phyloP scores from a whole-genome alignment of 768 basidiomycete species.

The Kwoniella heveanensis region DNA sequence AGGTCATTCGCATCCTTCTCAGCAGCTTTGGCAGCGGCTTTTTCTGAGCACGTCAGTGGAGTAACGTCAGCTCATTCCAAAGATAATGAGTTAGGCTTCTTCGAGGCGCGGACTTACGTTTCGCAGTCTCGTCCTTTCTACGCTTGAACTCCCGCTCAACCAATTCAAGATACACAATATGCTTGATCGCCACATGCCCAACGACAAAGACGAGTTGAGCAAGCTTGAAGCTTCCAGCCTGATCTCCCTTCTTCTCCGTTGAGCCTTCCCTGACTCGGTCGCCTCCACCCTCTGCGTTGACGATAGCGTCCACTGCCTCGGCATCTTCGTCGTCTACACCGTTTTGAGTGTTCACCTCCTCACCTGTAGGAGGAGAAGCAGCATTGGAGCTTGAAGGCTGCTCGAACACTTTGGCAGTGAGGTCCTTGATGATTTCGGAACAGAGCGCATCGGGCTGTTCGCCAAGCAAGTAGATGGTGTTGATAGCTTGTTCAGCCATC shows the following conservation, averaged over 20 bases:
- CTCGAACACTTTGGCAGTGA: slow-evolving; percentile 73
- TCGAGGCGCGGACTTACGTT: slow-evolving; percentile 61
- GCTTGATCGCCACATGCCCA: slow-evolving; percentile 96
- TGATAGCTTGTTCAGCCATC: slow-evolving; percentile 93
- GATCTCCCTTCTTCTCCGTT: slow-evolving; percentile 21
- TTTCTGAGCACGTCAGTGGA: slow-evolving; percentile 57
- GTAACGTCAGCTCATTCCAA: neutral
- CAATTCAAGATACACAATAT: slow-evolving; percentile 92
- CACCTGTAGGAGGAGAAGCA: slow-evolving; percentile 10
- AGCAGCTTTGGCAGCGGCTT: slow-evolving; percentile 58
- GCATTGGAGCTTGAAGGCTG: slow-evolving; percentile 2
- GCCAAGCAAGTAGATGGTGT: slow-evolving; percentile 90
- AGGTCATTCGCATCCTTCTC: slow-evolving; percentile 72
- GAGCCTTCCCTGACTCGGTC: neutral
- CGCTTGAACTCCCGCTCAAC: slow-evolving; percentile 96
- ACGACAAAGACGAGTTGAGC: slow-evolving; percentile 94
- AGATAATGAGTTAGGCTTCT: too few relatives aligned
- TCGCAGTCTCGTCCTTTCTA: slow-evolving; percentile 84
- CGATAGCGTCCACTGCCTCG: slow-evolving; percentile 4
- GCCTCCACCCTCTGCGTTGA: slow-evolving; percentile 1
- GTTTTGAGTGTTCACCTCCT: slow-evolving; percentile 13
- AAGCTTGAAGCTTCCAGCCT: slow-evolving; percentile 79
- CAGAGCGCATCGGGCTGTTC: slow-evolving; percentile 89
- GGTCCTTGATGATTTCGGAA: slow-evolving; percentile 74
- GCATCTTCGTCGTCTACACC: slow-evolving; percentile 19